Evolutionary conservation across 1,284 basidiomycete genomes (phyloP), one percentile per base, ranked within the genome.

Genomic region (Golubevia sp.): DNA sequence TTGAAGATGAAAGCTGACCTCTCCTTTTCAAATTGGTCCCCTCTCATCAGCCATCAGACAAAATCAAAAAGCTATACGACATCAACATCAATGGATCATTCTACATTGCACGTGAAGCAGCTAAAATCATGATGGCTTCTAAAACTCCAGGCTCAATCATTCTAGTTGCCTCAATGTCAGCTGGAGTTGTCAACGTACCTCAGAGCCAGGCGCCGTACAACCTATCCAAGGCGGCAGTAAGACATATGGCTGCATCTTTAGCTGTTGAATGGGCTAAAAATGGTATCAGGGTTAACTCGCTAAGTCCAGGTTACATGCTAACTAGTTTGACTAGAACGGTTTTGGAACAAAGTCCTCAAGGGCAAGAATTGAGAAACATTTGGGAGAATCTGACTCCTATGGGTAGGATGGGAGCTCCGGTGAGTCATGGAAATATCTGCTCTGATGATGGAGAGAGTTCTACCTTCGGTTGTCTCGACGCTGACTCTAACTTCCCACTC

Each of bases 171-270:
- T 92, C 91, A 77, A 97, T 98, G 94, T 92, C 75, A 6, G 84
- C 90, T 78, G 91, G 92, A 52, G 90, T 89, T 77, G 92, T 94
- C 84, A 85, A 90, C 86, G 34, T 78, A n/a, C 80, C 80, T 1
- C 75, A 97, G 88, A 89, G 89, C 48, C 95, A 98, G 88, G 92
- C 92, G 1, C 94, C 95, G 0, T 98, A 98, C 86, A 98, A 97
- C 84, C 91, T 34, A 27, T 2, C 24, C 27, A 56, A 69, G 50
- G 67, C 83, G 88, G 92, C 92, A 58, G 93, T 95, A 34, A 90
- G 90, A 77, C 93, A 95, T 76, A 91, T 95, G 89, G 92, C 92
- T 15, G 87, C 91, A 0, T 91, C 90, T 71, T 86, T 95, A 57
- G 93, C 90, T 0, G 91, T 94, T 24, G 92, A 95, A 84, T 95